These are phyloP conservation scores for Stromatinia cepivora DNA, from an alignment of 2,329 filamentous ascomycete species.

Conservation along the genomic window DNA sequence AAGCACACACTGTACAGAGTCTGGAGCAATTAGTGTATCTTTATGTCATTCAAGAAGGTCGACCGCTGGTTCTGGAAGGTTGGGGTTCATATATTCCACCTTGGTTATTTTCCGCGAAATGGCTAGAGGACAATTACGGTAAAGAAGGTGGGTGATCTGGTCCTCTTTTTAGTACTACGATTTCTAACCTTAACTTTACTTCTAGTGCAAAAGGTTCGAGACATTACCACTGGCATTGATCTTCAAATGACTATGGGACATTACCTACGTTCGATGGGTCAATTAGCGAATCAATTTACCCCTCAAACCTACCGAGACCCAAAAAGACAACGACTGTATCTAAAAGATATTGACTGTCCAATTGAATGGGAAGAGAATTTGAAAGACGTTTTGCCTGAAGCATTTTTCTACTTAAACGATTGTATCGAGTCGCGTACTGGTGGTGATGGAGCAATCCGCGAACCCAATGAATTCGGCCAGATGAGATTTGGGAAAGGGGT, in stretches of 20 bases:
- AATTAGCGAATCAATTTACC: slow-evolving; percentile 80
- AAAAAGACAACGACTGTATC: slow-evolving; percentile 80
- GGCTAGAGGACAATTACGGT: slow-evolving; percentile 77
- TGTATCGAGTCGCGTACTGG: slow-evolving; percentile 59
- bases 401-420: slow-evolving; percentile 89
- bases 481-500: slow-evolving; percentile 46
- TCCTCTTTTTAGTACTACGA: not conserved
- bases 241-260: slow-evolving; percentile 85
- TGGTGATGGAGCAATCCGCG: slow-evolving; percentile 55
- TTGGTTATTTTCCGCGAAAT: slow-evolving; percentile 75
- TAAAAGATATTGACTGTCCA: slow-evolving; percentile 97
- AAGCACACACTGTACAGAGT: slow-evolving; percentile 70
- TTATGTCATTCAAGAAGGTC: slow-evolving; percentile 83
- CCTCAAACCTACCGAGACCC: slow-evolving; percentile 75
- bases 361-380: slow-evolving; percentile 81
- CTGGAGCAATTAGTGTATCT: slow-evolving; percentile 81
- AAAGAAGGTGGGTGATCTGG: slow-evolving; percentile 64
- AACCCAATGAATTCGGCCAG: slow-evolving; percentile 44
- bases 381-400: slow-evolving; percentile 72
- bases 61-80: slow-evolving; percentile 86
- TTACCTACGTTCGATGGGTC: slow-evolving; percentile 84
- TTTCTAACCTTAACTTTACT: slow-evolving; percentile 31
- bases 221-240: slow-evolving; percentile 70
- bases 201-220: slow-evolving; percentile 78
- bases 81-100: slow-evolving; percentile 76